A percentile compares a stretch with the other conserved stretches of the same genome.
Conservation (phyloP, 2,329 filamentous ascomycete genomes). For the Hymenoscyphus linearis region DNA sequence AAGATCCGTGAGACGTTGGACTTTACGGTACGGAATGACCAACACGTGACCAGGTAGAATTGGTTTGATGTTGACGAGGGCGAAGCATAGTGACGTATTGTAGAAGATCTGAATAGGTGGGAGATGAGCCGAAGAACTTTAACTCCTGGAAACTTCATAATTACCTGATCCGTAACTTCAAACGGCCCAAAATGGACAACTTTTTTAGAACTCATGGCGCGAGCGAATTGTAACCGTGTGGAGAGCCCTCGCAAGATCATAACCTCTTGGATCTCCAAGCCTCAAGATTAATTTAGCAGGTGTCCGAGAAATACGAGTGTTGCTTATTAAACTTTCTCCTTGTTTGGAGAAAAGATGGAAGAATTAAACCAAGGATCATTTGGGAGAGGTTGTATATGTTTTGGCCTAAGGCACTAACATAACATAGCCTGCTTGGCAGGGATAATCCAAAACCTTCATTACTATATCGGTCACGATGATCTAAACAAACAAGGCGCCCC, state of each 20-base stretch:
- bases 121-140: background rate
- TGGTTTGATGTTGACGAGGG: constrained; percentile 92
- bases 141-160: background rate
- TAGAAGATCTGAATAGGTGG: constrained; percentile 68
- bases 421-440: background rate
- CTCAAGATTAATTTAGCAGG: background rate
- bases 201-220: constrained; percentile 27
- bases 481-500: background rate
- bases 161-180: constrained; percentile 68
- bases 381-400: background rate
- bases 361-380: background rate
- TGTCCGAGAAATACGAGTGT: background rate
- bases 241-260: constrained; percentile 18
- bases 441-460: constrained; percentile 5
- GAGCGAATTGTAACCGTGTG: constrained; percentile 2
- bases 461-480: background rate
- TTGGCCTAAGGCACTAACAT: constrained; percentile 2
- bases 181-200: constrained; percentile 69
- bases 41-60: constrained; percentile 90
- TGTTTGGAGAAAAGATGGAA: background rate
- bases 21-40: constrained; percentile 67
- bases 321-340: background rate
- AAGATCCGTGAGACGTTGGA: constrained; percentile 55
- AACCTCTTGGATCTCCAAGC: background rate
- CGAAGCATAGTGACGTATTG: constrained; percentile 72